Evolutionary conservation across 2,329 filamentous ascomycete genomes (phyloP).

Genomic region (Colletotrichum eleusines): DNA sequence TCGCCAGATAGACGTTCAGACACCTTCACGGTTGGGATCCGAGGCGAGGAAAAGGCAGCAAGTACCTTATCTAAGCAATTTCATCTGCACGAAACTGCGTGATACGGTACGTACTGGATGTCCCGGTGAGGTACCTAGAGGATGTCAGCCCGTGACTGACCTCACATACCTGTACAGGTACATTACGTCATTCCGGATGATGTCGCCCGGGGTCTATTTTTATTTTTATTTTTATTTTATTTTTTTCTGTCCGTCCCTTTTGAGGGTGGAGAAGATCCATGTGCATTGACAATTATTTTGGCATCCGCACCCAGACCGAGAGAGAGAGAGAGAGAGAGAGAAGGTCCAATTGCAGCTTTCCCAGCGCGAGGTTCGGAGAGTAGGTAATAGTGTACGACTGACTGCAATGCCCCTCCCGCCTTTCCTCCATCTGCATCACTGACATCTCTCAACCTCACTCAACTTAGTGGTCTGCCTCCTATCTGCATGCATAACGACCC

Average conservation of each 20-base stretch:
- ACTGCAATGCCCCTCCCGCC: not conserved
- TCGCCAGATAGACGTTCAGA: not conserved
- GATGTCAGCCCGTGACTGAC: conserved; percentile 15
- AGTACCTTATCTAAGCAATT: too few species aligned
- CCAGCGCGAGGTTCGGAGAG: not conserved
- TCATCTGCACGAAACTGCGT: not conserved
- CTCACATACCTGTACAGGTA: too few species aligned
- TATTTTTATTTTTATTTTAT: not conserved
- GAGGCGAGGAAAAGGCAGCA: too few species aligned
- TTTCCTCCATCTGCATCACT: not conserved
- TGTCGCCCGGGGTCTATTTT: too few species aligned
- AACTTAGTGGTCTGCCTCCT: not conserved
- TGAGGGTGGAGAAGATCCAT: not conserved
- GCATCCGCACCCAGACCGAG: not conserved
- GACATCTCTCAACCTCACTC: conserved; percentile 10
- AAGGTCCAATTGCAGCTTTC: conserved; percentile 31
- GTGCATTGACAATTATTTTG: conserved; percentile 6
- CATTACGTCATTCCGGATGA: conserved; percentile 20
- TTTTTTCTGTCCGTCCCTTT: not conserved
- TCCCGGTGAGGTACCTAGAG: not conserved
- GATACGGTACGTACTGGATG: not conserved
- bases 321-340: too few species aligned
- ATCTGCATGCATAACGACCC: not conserved
- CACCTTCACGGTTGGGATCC: not conserved
- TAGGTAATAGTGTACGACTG: not conserved